A percentile compares a stretch with the other conserved stretches of the same genome.
These are phyloP conservation scores for Capronia epimyces DNA, from an alignment of 2,329 filamentous ascomycete species.

Conservation along the genomic window DNA sequence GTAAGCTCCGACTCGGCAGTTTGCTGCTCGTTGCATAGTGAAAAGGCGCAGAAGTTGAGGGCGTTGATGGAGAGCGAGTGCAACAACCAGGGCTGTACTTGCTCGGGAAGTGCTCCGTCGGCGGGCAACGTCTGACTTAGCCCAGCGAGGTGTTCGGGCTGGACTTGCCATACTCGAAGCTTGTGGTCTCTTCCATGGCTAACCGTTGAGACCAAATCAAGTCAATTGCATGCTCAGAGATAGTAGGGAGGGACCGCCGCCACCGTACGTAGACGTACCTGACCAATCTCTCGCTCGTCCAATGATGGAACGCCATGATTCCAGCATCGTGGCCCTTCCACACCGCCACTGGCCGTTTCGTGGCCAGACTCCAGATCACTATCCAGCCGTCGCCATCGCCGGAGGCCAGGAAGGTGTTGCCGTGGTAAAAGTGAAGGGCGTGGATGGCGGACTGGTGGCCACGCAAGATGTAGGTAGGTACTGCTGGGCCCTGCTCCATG, in stretches of 20 bases:
- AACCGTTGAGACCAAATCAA: background rate
- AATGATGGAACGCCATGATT: slow-evolving; percentile 68
- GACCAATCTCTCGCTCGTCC: slow-evolving; percentile 68
- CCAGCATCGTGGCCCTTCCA: slow-evolving; percentile 80
- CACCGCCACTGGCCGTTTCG: slow-evolving; percentile 72
- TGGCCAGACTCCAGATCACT: slow-evolving; percentile 75
- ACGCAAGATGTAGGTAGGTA: slow-evolving; percentile 67
- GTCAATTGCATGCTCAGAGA: too few species aligned
- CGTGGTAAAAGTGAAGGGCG: slow-evolving; percentile 63
- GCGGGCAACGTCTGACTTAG: slow-evolving; percentile 67
- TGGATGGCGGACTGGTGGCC: slow-evolving; percentile 81
- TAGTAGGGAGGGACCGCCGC: too few species aligned
- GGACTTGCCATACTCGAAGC: slow-evolving; percentile 76
- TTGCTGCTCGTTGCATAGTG: slow-evolving; percentile 48
- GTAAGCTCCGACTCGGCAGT: background rate
- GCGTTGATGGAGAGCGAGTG: slow-evolving; percentile 82
- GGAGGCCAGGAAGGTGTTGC: slow-evolving; percentile 71
- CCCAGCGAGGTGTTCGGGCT: slow-evolving; percentile 52
- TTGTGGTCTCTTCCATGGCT: slow-evolving; percentile 90
- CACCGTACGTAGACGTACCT: slow-evolving; percentile 56
- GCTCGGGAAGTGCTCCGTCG: slow-evolving; percentile 48
- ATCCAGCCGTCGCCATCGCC: slow-evolving; percentile 89
- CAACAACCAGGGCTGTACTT: slow-evolving; percentile 71
- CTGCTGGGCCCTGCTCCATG: slow-evolving; percentile 43
- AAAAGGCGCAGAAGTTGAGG: slow-evolving; percentile 89